These are phyloP conservation scores for Fusarium setosum DNA, from an alignment of 2,329 filamentous ascomycete species.

Conservation along the genomic window DNA sequence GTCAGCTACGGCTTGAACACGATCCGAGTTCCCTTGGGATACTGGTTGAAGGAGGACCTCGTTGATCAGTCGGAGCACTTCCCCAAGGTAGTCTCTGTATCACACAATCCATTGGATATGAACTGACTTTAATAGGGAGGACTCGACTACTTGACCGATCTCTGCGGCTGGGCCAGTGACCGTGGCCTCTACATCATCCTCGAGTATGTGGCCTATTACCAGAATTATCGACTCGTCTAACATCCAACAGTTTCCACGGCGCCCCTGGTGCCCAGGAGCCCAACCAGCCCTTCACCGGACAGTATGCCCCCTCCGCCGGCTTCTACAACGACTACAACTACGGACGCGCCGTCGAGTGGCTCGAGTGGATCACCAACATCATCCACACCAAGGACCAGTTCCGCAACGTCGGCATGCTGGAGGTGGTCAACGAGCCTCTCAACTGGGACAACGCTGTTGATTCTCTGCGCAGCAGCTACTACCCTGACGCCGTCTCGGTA, in stretches of 20 bases:
- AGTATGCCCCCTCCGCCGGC: slow-evolving; percentile 48
- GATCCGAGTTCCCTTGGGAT: slow-evolving; percentile 65
- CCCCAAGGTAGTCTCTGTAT: slow-evolving; percentile 45
- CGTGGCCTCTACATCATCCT: slow-evolving; percentile 64
- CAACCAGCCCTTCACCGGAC: slow-evolving; percentile 60
- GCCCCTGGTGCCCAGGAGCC: slow-evolving; percentile 61
- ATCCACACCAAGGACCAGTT: slow-evolving; percentile 62
- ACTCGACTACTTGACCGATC: slow-evolving; percentile 56
- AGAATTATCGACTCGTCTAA: not conserved
- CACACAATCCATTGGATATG: not conserved
- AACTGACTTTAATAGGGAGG: slow-evolving; percentile 45
- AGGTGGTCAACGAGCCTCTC: slow-evolving; percentile 52
- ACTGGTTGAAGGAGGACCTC: slow-evolving; percentile 64
- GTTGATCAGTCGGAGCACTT: slow-evolving; percentile 64
- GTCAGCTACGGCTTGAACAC: slow-evolving; percentile 62
- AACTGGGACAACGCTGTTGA: slow-evolving; percentile 32
- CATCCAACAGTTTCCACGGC: slow-evolving; percentile 54
- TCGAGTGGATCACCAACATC: slow-evolving; percentile 65
- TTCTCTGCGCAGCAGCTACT: slow-evolving; percentile 34
- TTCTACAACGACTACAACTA: slow-evolving; percentile 70
- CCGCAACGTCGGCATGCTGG: slow-evolving; percentile 68
- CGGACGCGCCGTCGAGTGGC: slow-evolving; percentile 64
- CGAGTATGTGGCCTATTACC: slow-evolving; percentile 44
- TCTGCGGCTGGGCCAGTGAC: slow-evolving; percentile 61
- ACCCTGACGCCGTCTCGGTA: slow-evolving; percentile 36